Percentiles rank a stretch among this genome's conserved stretches.
These are phyloP conservation scores for Penicillium cinerascens DNA, from an alignment of 495 filamentous ascomycete genomes.

Conservation along the genomic window DNA sequence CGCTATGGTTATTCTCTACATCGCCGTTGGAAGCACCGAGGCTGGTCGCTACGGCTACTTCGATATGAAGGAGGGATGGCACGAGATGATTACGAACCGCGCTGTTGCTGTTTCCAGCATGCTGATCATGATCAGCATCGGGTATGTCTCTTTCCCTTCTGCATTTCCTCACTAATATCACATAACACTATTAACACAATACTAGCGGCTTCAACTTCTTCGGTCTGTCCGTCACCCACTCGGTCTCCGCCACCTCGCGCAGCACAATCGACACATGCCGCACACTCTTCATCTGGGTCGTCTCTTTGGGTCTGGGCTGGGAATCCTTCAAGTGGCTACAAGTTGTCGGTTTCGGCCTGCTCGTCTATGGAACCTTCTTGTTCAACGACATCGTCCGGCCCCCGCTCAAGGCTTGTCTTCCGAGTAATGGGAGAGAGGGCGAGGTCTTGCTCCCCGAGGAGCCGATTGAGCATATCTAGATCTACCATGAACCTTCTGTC, in stretches of 20 bases:
- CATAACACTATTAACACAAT: not conserved
- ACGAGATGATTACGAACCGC: constrained; percentile 67
- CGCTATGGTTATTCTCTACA: constrained; percentile 75
- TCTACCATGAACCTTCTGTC: not conserved
- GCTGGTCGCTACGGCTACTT: constrained; percentile 81
- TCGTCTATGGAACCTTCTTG: constrained; percentile 95
- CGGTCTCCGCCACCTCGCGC: constrained; percentile 83
- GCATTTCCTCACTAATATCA: not conserved
- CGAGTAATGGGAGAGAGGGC: constrained; percentile 26
- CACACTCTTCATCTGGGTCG: constrained; percentile 97
- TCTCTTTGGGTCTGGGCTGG: constrained; percentile 90
- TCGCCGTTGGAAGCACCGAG: constrained; percentile 68
- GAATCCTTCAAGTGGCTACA: constrained; percentile 98
- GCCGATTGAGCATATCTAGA: constrained; percentile 70
- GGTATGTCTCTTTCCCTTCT: constrained; percentile 51
- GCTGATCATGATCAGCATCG: constrained; percentile 94
- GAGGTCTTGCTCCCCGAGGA: constrained; percentile 78
- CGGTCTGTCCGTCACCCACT: constrained; percentile 84
- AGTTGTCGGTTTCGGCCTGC: constrained; percentile 77
- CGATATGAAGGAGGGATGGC: constrained; percentile 79
- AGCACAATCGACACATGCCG: constrained; percentile 97
- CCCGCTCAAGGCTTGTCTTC: constrained; percentile 63
- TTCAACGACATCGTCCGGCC: constrained; percentile 90
- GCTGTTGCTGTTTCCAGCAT: constrained; percentile 69
- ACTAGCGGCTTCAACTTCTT: constrained; percentile 96